Percentiles rank a stretch among this genome's conserved stretches.
Evolutionary conservation across 2,329 filamentous ascomycete species (phyloP).

Genomic region (Sordariomycetes sp.): DNA sequence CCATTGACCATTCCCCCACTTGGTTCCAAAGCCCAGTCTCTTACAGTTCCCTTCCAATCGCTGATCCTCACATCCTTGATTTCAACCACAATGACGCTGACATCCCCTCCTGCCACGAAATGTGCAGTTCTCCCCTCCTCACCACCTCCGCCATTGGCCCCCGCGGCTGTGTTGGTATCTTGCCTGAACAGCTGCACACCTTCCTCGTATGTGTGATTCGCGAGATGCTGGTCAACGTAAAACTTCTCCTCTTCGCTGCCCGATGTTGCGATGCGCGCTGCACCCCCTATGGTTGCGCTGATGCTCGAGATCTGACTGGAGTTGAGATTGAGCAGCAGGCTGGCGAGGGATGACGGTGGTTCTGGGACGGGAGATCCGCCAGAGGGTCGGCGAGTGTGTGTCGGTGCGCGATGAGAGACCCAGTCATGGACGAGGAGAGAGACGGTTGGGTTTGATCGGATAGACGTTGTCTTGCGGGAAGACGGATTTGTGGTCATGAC

Average conservation of each 20-base stretch:
- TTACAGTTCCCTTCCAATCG: slow-evolving; percentile 90
- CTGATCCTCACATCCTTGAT: slow-evolving; percentile 81
- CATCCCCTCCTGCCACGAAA: slow-evolving; percentile 59
- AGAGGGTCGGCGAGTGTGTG: slow-evolving; percentile 49
- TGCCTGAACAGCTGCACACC: slow-evolving; percentile 20
- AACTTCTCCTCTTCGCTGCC: slow-evolving; percentile 77
- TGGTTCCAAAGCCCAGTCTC: slow-evolving; percentile 58
- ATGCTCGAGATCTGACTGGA: slow-evolving; percentile 80
- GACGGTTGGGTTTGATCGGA: slow-evolving; percentile 76
- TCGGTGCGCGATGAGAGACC: slow-evolving; percentile 86
- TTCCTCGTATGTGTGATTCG: slow-evolving; percentile 79
- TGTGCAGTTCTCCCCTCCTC: background rate
- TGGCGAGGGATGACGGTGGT: slow-evolving; percentile 66
- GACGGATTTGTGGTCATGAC: slow-evolving; percentile 85
- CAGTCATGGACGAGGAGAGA: slow-evolving; percentile 95
- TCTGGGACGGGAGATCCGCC: slow-evolving; percentile 56
- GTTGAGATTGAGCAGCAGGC: slow-evolving; percentile 83
- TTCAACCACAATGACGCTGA: slow-evolving; percentile 76
- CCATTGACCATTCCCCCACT: slow-evolving; percentile 30
- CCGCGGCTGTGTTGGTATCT: slow-evolving; percentile 5
- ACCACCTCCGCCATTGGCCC: no score
- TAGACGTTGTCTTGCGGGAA: slow-evolving; percentile 73
- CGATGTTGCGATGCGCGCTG: slow-evolving; percentile 60
- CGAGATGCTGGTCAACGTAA: slow-evolving; percentile 75
- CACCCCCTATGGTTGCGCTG: slow-evolving; percentile 88